Evolutionary conservation across 306 rosid species (phyloP).

Genomic region (Acmispon strigosus): DNA sequence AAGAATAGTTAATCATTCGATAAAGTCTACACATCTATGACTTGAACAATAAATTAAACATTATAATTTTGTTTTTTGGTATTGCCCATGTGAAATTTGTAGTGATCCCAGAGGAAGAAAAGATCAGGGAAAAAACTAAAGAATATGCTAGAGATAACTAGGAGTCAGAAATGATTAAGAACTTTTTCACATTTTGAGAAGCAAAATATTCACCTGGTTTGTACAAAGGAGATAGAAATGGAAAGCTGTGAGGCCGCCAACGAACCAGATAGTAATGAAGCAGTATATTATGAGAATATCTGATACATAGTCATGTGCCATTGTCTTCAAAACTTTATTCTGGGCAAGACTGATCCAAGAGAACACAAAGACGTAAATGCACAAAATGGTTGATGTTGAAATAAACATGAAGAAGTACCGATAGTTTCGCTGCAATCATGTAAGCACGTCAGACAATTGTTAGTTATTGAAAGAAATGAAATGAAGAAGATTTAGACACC

Average conservation of each 20-base stretch:
- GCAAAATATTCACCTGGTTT: constrained; percentile 67
- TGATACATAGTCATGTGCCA: constrained; percentile 47
- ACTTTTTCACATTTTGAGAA: constrained; percentile 1
- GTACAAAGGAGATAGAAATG: constrained; percentile 80
- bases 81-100: not conserved
- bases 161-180: constrained; percentile 7
- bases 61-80: not conserved
- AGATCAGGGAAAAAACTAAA: not conserved
- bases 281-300: constrained; percentile 65
- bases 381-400: constrained; percentile 77
- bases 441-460: constrained; percentile 10
- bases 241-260: constrained; percentile 91
- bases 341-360: constrained; percentile 47
- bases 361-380: constrained; percentile 66
- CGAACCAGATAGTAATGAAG: constrained; percentile 87
- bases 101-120: not conserved
- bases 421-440: constrained; percentile 79
- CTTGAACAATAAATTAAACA: not conserved
- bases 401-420: constrained; percentile 88
- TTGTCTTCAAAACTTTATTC: constrained; percentile 26
- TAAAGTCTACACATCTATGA: not conserved
- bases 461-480: constrained; percentile 22
- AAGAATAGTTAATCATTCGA: not conserved
- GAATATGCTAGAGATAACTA: not conserved
- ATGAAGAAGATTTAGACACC: not conserved